phyloP scores from a whole-genome alignment of 805 yeast species.

The Millerozyma acaciae region DNA sequence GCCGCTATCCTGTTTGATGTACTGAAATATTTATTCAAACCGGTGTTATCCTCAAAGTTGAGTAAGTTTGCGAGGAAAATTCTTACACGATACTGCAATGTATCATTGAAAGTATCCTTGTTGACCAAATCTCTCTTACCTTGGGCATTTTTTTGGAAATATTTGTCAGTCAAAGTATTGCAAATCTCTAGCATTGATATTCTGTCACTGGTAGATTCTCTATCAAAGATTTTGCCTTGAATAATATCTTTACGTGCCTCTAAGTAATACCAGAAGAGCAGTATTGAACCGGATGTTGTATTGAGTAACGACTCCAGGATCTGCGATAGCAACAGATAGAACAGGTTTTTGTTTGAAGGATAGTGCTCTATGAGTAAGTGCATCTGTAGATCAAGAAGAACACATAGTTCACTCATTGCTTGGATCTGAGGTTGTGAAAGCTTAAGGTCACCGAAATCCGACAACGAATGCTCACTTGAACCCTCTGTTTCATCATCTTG shows the following conservation, averaged over 20 bases:
- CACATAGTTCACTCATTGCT: slow-evolving; percentile 11
- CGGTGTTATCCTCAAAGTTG: slow-evolving; percentile 41
- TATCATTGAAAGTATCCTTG: slow-evolving; percentile 38
- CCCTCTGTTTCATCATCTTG: background rate
- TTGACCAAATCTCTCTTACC: slow-evolving; percentile 26
- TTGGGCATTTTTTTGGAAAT: slow-evolving; percentile 11
- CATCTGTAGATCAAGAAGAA: slow-evolving; percentile 26
- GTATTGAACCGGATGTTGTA: slow-evolving; percentile 17
- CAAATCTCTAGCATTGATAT: slow-evolving; percentile 38
- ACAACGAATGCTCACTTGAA: slow-evolving; percentile 1
- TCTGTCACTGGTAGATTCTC: slow-evolving; percentile 28
- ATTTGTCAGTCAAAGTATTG: slow-evolving; percentile 34
- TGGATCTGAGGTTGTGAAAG: slow-evolving; percentile 4
- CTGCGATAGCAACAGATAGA: slow-evolving; percentile 22
- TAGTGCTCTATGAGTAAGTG: slow-evolving; percentile 12
- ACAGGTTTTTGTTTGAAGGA: slow-evolving; percentile 18
- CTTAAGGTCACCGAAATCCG: background rate
- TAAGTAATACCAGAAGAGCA: slow-evolving; percentile 34
- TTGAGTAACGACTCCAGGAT: slow-evolving; percentile 21
- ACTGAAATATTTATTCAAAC: slow-evolving; percentile 38
- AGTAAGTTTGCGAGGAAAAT: slow-evolving; percentile 30
- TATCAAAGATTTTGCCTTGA: slow-evolving; percentile 21
- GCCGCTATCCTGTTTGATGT: slow-evolving; percentile 23
- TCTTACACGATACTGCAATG: slow-evolving; percentile 33
- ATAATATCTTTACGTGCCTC: slow-evolving; percentile 30